Evolutionary conservation across 148 eudicot genomes (phyloP).

Genomic region (Vaccinium corymbosum): DNA sequence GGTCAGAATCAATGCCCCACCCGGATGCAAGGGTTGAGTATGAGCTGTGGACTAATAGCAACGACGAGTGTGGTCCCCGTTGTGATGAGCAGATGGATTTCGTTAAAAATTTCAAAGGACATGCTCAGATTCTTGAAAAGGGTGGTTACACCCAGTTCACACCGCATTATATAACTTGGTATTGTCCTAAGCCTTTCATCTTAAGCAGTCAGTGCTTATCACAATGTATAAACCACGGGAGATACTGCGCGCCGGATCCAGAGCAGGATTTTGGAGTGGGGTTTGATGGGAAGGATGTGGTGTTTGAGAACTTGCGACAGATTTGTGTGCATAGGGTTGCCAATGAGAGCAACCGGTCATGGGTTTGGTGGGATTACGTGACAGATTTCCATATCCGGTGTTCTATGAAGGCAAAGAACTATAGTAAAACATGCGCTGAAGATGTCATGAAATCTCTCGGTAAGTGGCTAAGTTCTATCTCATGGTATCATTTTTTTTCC

Average conservation of each 20-base stretch:
- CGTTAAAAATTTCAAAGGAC: conserved; percentile 83
- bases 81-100: conserved; percentile 91
- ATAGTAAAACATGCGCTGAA: conserved; percentile 72
- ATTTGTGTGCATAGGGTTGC: conserved; percentile 88
- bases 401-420: conserved; percentile 80
- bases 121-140: conserved; percentile 89
- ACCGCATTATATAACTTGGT: conserved; percentile 97
- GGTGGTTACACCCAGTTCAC: conserved; percentile 75
- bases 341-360: conserved; percentile 61
- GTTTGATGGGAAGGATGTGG: conserved; percentile 90
- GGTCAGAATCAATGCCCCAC: conserved; percentile 97
- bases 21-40: conserved; percentile 88
- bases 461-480: conserved; percentile 24
- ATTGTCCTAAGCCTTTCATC: conserved; percentile 68
- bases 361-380: conserved; percentile 99
- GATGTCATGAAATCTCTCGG: conserved; percentile 74
- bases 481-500: background rate
- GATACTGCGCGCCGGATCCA: conserved; percentile 97
- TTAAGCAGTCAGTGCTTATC: conserved; percentile 68
- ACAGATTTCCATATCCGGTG: conserved; percentile 94
- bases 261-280: conserved; percentile 80
- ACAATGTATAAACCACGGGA: conserved; percentile 89
- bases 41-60: conserved; percentile 95
- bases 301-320: conserved; percentile 88
- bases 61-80: conserved; percentile 87